Evolutionary conservation across 208 protist genomes (phyloP).

Genomic region (Endotrypanum monterogeii): DNA sequence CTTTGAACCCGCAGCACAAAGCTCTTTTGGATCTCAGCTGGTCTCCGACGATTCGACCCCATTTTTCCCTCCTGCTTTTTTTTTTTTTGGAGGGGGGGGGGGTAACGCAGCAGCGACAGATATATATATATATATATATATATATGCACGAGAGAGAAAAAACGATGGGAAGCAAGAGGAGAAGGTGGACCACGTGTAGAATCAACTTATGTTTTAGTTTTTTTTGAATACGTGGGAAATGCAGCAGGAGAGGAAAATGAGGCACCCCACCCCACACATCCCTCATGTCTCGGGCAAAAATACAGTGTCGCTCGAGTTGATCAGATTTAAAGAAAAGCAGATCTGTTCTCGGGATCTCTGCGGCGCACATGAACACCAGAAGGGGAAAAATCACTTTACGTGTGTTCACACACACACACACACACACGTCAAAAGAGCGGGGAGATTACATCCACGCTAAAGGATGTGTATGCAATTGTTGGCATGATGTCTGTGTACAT

Average conservation of each 20-base stretch:
- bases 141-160: too few relatives aligned
- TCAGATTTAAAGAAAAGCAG: background rate
- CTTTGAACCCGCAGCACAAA: conserved; percentile 31
- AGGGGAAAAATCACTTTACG: background rate
- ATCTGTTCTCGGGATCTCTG: background rate
- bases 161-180: too few relatives aligned
- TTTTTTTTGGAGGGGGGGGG: background rate
- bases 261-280: too few relatives aligned
- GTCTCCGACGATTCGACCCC: conserved; percentile 8
- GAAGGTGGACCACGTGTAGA: too few relatives aligned
- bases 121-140: too few relatives aligned
- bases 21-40: conserved; percentile 22
- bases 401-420: background rate
- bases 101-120: too few relatives aligned
- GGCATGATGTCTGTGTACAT: too few relatives aligned
- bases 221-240: too few relatives aligned
- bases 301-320: background rate
- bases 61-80: background rate
- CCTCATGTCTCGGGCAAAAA: background rate
- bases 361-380: background rate
- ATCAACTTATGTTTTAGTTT: too few relatives aligned
- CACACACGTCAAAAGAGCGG: background rate
- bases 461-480: background rate
- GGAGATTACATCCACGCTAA: background rate
- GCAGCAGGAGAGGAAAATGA: too few relatives aligned